These are phyloP conservation scores for Phanerodontia chrysosporium DNA, from an alignment of 768 basidiomycete species.

Conservation along the genomic window DNA sequence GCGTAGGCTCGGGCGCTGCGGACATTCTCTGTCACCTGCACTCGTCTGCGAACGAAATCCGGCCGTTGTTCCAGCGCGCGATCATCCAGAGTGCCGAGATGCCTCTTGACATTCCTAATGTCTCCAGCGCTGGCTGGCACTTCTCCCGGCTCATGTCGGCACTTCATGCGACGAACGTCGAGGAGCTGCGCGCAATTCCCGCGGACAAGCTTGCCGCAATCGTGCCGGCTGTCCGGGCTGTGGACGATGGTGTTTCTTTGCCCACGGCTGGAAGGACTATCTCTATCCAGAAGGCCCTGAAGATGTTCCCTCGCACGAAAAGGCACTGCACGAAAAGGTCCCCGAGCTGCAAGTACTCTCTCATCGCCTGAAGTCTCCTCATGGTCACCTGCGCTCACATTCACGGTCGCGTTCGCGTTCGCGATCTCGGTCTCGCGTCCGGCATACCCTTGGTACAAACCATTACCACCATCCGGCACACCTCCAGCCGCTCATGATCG, in stretches of 20 bases:
- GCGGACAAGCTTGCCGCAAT: constrained; percentile 48
- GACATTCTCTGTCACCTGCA: constrained; percentile 42
- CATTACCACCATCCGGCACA: constrained; percentile 12
- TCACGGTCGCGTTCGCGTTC: constrained; percentile 20
- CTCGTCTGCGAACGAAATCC: constrained; percentile 54
- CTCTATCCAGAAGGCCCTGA: constrained; percentile 35
- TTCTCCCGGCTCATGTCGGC: constrained; percentile 60
- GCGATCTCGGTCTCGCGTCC: constrained; percentile 23
- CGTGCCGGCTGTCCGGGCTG: constrained; percentile 45
- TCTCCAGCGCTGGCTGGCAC: constrained; percentile 59
- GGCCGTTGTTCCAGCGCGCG: constrained; percentile 66
- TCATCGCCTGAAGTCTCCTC: constrained; percentile 12
- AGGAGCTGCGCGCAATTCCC: constrained; percentile 58
- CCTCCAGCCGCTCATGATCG: constrained; percentile 70
- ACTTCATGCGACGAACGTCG: constrained; percentile 49
- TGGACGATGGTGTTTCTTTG: constrained; percentile 73
- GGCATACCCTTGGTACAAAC: constrained; percentile 1
- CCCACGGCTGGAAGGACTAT: constrained; percentile 51
- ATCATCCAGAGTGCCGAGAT: constrained; percentile 72
- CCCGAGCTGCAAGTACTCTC: constrained; percentile 28
- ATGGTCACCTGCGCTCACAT: constrained; percentile 11
- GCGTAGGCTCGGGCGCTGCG: constrained; percentile 29
- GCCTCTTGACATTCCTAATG: constrained; percentile 57
- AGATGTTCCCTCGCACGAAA: constrained; percentile 20
- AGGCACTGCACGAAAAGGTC: constrained; percentile 25